Evolutionary conservation across 2,329 filamentous ascomycete species (phyloP).

Genomic region (Elsinoe fawcettii): DNA sequence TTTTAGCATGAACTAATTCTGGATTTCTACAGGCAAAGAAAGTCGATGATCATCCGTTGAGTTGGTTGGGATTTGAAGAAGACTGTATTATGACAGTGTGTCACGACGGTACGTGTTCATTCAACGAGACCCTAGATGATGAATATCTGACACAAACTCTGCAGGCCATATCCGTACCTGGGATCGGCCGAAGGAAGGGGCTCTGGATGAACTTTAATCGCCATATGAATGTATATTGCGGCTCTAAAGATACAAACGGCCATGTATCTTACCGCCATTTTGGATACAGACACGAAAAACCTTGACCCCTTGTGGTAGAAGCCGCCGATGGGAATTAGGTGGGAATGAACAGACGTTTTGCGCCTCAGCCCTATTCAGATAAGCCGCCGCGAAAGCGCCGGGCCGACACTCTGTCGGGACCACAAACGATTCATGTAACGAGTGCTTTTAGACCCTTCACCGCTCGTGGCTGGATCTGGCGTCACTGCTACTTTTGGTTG

Average conservation of each 20-base stretch:
- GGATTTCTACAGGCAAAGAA: constrained; percentile 57
- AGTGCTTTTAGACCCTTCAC: not conserved
- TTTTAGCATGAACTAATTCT: constrained; percentile 18
- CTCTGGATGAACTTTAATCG: constrained; percentile 2
- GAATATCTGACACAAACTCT: constrained; percentile 11
- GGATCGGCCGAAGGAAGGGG: constrained; percentile 52
- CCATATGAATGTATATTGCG: constrained; percentile 2
- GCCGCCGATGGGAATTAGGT: constrained; percentile 4
- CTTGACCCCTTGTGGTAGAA: not conserved
- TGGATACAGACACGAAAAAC: not conserved
- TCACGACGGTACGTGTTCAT: constrained; percentile 62
- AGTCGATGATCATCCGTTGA: constrained; percentile 77
- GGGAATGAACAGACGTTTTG: not conserved
- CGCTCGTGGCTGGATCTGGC: not conserved
- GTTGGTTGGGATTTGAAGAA: constrained; percentile 89
- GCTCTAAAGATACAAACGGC: constrained; percentile 4
- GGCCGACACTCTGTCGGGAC: not conserved
- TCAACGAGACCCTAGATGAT: not conserved
- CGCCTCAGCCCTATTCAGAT: constrained; percentile 10
- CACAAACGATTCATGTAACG: not conserved
- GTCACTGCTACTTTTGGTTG: not conserved
- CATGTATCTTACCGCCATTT: not conserved
- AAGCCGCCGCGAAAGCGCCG: constrained; percentile 10
- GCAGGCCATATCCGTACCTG: constrained; percentile 68
- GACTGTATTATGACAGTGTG: constrained; percentile 89